Conservation (phyloP, 2,329 filamentous ascomycete species). For the Colletotrichum phormii region DNA sequence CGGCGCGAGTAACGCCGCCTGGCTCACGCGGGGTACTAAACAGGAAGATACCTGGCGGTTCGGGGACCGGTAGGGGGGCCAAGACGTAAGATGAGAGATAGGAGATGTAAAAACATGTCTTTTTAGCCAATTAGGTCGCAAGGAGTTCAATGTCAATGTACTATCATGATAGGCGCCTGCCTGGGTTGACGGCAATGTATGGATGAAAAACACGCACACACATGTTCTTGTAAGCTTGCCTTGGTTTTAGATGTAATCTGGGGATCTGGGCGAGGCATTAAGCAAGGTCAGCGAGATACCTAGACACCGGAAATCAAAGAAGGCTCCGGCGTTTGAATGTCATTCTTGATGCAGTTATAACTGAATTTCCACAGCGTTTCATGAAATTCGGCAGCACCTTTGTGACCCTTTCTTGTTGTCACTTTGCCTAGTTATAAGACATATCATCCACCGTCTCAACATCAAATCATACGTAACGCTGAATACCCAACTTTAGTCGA, state of each 20-base stretch:
- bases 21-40: constrained; percentile 83
- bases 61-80: constrained; percentile 50
- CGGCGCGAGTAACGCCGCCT: constrained; percentile 63
- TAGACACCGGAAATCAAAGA: not conserved
- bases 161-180: constrained; percentile 21
- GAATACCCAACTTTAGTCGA: constrained; percentile 62
- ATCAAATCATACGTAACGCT: not conserved
- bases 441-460: not conserved
- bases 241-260: not conserved
- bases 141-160: constrained; percentile 29
- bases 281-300: not conserved
- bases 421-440: not conserved
- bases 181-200: constrained; percentile 8
- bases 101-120: constrained; percentile 32
- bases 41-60: constrained; percentile 85
- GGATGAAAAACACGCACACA: constrained; percentile 10
- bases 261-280: not conserved
- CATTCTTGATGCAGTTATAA: too few relatives aligned
- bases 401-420: not conserved
- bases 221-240: not conserved
- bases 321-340: not conserved
- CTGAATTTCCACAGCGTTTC: not conserved
- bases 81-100: too few relatives aligned
- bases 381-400: not conserved
- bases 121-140: not conserved